Evolutionary conservation across 495 filamentous ascomycete species (phyloP), one percentile per base, ranked within the genome.

Genomic region (Clohesyomyces aquaticus): DNA sequence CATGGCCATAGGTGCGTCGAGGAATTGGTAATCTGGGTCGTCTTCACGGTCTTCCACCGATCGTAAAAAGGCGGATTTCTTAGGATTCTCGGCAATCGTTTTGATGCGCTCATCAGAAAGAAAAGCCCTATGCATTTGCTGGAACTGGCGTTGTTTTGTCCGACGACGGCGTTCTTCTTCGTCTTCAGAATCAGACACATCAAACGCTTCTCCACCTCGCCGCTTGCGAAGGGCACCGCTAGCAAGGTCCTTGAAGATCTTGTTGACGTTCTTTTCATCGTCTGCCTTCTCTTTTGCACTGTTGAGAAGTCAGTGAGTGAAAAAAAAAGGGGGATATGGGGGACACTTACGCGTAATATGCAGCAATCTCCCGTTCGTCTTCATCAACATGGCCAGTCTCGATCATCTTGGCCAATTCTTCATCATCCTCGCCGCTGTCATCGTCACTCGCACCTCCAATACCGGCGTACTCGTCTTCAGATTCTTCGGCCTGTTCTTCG

Each of bases 381-480:
- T 84, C 85, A 19, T 84, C 83, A 38, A 90, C 84, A n/a, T 81
- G 79, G 49, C 78, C 78, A 65, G 93, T 87, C 72, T 98, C 93
- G 69, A 98, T 94, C 85, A 98, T 94, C 73, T 91, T 89, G 63
- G 88, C 85, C 57, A 90, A 79, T 61, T 88, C 83, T 41, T 83
- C 83, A 32, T 83, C 85, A 50, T 88, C 83, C 59, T 91, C 90
- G 38, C 87, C 84, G 51, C 86, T 88, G 41, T 91, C 91, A 61
- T 98, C 95, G 51, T 93, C 92, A 73, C 91, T 91, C 3, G 82
- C 88, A 43, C 94, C 94, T 48, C 95, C 95, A 42, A 98, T 79
- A 1, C 95, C 95, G 29, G 93, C 94, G 72, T 96, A 99, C 74
- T 99, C 94, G 72, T 99, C 94, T 72, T 98, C 95, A 0, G 95